These are phyloP conservation scores for Cytauxzoon felis DNA, from an alignment of 169 alveolate species.

Conservation along the genomic window DNA sequence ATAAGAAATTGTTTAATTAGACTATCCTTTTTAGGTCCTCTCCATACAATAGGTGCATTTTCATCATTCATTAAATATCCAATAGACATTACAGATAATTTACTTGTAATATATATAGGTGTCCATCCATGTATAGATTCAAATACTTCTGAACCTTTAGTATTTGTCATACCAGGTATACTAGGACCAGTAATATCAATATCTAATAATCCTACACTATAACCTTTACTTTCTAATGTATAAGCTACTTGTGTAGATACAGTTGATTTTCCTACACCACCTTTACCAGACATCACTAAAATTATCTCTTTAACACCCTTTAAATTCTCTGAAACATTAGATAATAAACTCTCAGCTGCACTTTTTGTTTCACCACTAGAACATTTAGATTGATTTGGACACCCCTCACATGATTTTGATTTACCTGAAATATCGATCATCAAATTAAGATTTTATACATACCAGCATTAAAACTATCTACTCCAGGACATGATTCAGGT, in stretches of 20 bases:
- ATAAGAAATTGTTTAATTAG: conserved; percentile 93
- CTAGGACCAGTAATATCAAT: conserved; percentile 99
- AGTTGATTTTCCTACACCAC: conserved; percentile 99
- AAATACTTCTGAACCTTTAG: conserved; percentile 89
- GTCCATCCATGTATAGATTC: conserved; percentile 94
- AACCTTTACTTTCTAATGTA: conserved; percentile 72
- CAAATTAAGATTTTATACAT: neutral
- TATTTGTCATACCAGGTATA: conserved; percentile 93
- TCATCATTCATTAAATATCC: conserved; percentile 91
- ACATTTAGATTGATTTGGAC: conserved; percentile 93
- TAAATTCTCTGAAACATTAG: conserved; percentile 73
- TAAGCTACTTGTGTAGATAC: conserved; percentile 91
- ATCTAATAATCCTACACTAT: conserved; percentile 92
- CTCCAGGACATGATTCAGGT: conserved; percentile 75
- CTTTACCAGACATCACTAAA: conserved; percentile 94
- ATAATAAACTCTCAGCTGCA: conserved; percentile 40
- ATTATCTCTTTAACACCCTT: conserved; percentile 82
- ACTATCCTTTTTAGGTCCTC: conserved; percentile 96
- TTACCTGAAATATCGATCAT: conserved; percentile 71
- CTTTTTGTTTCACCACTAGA: conserved; percentile 85
- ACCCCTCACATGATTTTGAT: conserved; percentile 94
- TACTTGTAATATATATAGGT: conserved; percentile 92
- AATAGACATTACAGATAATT: conserved; percentile 94
- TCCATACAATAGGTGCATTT: conserved; percentile 96
- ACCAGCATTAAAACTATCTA: conserved; percentile 65